Conservation (phyloP, 352 stramenopile species). For the Phytophthora podocarpi region DNA sequence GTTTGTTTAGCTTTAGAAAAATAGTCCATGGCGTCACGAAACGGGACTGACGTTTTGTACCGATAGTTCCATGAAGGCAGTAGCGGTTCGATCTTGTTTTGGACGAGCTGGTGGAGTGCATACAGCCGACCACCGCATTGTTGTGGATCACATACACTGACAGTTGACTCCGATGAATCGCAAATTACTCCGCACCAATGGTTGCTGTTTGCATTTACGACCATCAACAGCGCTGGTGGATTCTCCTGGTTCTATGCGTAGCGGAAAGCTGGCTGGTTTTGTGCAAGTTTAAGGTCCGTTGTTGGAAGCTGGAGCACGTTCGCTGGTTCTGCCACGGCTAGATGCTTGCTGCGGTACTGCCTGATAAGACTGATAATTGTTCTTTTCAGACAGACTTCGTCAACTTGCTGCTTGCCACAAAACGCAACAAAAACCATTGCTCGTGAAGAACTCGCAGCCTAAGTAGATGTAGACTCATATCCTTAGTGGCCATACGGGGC, state of each 20-base stretch:
- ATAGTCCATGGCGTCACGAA: too few relatives aligned
- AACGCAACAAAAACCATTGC: neutral
- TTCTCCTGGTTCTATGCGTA: neutral
- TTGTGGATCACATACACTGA: neutral
- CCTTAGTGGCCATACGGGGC: neutral
- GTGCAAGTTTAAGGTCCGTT: neutral
- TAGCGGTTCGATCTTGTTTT: neutral
- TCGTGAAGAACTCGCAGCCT: neutral
- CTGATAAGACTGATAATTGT: neutral
- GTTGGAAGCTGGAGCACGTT: neutral
- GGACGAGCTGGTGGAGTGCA: neutral
- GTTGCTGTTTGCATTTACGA: neutral
- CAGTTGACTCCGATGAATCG: neutral
- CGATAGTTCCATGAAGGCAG: neutral
- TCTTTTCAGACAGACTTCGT: neutral
- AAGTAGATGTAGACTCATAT: neutral
- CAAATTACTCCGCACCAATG: slow-evolving; percentile 5
- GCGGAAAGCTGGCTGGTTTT: neutral
- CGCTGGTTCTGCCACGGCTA: neutral
- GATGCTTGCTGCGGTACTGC: neutral
- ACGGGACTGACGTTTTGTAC: neutral
- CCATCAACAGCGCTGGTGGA: neutral
- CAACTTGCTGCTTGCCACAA: neutral
- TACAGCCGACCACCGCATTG: neutral
- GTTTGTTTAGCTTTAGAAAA: too few relatives aligned